Evolutionary conservation across 2,329 filamentous ascomycete genomes (phyloP), one percentile per base, ranked within the genome.

Genomic region (Apiospora marii): DNA sequence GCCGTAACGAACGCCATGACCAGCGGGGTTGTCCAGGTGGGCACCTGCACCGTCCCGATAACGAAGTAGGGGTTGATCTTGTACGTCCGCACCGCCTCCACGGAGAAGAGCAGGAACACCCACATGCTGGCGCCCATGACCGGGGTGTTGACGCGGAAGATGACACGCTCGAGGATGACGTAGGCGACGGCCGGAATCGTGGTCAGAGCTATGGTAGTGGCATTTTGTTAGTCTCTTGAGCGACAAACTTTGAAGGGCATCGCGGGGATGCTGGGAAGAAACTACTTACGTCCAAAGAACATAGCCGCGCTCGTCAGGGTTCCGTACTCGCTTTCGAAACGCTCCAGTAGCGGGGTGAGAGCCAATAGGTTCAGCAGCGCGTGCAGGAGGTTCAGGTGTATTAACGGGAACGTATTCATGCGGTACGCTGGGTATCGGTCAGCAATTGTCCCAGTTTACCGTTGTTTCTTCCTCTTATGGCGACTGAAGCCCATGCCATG

Each of bases 1-100:
- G 91, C 91, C 48, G 94, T 90, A 19, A 96, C 87, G 49, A 97
- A 83, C 69, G 93, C 89, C 78, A 94, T 85, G 69, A 94, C 85
- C n/a, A 98, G 84, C 4, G 96, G 96, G 1, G 93, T 94, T 10
- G 92, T 93, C 95, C 96, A 98, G 0, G 95, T 98, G 2, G 96
- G 96, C 72, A 99, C 94, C 76, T 93, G 86, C 70, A 87, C 84
- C 10, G 86, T 87, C 53, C 83, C 87, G 73, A 92, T 85, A 34
- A 87, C 89, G 76, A 98, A 92, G 80, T 92, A 88, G 0, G 96
- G 96, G 79, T 97, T 95, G 44, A 90, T 87, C 77, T 91, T 92
- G 82, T 93, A 96, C 2, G 94, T 95, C 81, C 95, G 94, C 75
- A 98, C 93, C 7, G 94, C 92, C 83, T 98, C 96, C 75, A 93